Evolutionary conservation across 192 early-diverging fungal genomes (phyloP).

Genomic region (Nowakowskiella sp.): DNA sequence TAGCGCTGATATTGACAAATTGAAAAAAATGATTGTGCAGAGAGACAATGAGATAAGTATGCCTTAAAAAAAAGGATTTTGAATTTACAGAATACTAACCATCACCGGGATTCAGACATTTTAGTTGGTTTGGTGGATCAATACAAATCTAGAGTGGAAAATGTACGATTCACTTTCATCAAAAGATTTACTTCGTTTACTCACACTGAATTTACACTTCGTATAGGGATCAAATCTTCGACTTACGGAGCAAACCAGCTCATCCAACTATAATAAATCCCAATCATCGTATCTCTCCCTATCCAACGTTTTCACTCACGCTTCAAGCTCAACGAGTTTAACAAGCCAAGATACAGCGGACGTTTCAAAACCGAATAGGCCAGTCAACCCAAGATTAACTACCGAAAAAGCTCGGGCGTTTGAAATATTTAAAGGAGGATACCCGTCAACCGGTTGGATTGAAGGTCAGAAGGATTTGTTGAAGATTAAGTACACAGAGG

Average conservation of each 20-base stretch:
- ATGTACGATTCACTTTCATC: no score
- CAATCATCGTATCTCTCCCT: no score
- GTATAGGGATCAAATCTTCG: no score
- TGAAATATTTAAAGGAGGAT: slow-evolving; percentile 43
- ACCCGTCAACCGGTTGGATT: slow-evolving; percentile 46
- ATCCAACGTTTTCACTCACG: neutral
- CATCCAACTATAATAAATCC: no score
- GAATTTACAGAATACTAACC: neutral
- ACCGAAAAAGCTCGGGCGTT: slow-evolving; percentile 52
- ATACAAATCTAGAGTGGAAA: slow-evolving; percentile 22
- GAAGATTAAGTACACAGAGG: slow-evolving; percentile 44
- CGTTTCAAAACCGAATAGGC: slow-evolving; percentile 8
- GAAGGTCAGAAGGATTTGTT: slow-evolving; percentile 48
- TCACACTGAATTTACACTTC: no score
- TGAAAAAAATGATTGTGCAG: slow-evolving; percentile 33
- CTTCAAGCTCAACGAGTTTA: neutral
- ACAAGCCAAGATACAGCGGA: neutral
- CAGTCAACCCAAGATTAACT: slow-evolving; percentile 24
- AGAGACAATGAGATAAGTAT: slow-evolving; percentile 56
- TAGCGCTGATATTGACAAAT: slow-evolving; percentile 7
- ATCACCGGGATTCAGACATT: slow-evolving; percentile 23
- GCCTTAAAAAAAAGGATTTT: slow-evolving; percentile 9
- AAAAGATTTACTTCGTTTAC: no score
- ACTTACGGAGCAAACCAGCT: no score
- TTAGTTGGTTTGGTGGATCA: slow-evolving; percentile 47